Percentiles rank a stretch among this genome's conserved stretches.
Evolutionary conservation across 352 stramenopile genomes (phyloP).

Genomic region (Hyaloperonospora brassicae): DNA sequence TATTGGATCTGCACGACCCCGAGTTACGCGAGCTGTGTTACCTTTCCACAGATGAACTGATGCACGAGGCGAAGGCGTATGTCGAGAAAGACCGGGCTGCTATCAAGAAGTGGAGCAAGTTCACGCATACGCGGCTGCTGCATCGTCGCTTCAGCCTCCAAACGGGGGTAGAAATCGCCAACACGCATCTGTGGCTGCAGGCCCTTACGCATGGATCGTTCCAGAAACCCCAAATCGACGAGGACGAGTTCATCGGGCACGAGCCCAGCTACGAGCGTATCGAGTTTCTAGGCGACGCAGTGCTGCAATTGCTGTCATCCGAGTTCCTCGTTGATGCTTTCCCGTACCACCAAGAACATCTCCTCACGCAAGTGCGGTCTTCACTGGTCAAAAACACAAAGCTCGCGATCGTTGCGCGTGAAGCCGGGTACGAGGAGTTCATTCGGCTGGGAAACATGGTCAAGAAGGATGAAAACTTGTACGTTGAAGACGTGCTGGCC

Average conservation of each 20-base stretch:
- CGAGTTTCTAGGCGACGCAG: conserved; percentile 78
- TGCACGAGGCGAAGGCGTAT: conserved; percentile 32
- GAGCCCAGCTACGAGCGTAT: conserved; percentile 78
- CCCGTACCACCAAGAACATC: conserved; percentile 71
- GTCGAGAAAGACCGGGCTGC: conserved; percentile 43
- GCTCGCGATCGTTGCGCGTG: conserved; percentile 47
- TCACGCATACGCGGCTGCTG: conserved; percentile 28
- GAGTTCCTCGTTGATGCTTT: conserved; percentile 75
- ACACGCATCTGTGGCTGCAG: conserved; percentile 72
- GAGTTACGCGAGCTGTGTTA: conserved; percentile 53
- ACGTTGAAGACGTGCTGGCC: conserved; percentile 67
- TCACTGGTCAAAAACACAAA: conserved; percentile 83
- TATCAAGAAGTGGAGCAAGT: conserved; percentile 50
- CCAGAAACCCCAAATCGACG: conserved; percentile 56
- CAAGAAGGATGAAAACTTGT: conserved; percentile 53
- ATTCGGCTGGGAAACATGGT: conserved; percentile 59
- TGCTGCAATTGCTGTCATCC: conserved; percentile 74
- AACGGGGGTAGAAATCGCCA: conserved; percentile 47
- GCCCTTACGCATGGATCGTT: conserved; percentile 75
- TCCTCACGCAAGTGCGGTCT: conserved; percentile 71
- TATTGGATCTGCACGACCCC: conserved; percentile 49
- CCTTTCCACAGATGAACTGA: conserved; percentile 49
- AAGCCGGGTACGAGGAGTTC: conserved; percentile 60
- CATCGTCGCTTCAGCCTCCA: conserved; percentile 49
- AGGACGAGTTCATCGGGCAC: conserved; percentile 55